Conservation (phyloP, 176 grass and related monocot genomes). For the Lolium perenne region DNA sequence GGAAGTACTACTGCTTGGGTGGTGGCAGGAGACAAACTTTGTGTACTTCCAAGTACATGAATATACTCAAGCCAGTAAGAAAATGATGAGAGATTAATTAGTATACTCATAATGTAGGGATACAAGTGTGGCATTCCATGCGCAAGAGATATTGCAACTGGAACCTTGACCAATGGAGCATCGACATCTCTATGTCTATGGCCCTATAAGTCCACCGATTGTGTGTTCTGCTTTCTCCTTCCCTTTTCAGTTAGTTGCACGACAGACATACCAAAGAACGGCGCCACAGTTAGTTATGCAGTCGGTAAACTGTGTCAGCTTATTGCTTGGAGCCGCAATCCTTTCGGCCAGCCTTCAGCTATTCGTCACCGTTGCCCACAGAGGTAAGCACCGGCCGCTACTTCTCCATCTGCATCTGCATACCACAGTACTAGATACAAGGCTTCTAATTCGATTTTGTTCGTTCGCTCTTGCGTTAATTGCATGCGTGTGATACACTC, state of each 20-base stretch:
- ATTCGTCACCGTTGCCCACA: conserved; percentile 40
- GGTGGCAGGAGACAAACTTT: conserved; percentile 52
- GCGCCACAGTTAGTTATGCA: conserved; percentile 49
- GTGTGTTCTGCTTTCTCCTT: conserved; percentile 44
- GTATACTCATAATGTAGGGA: not conserved
- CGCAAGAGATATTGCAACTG: conserved; percentile 28
- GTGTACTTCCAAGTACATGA: conserved; percentile 46
- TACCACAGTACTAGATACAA: not conserved
- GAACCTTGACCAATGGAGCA: conserved; percentile 48
- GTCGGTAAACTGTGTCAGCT: conserved; percentile 40
- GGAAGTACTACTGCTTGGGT: conserved; percentile 36
- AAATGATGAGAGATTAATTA: conserved; percentile 39
- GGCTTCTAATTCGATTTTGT: not conserved
- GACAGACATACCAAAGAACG: conserved; percentile 52
- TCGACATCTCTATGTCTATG: not conserved
- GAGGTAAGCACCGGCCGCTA: conserved; percentile 48
- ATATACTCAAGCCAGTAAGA: conserved; percentile 53
- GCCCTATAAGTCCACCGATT: conserved; percentile 50
- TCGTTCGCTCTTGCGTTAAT: not conserved
- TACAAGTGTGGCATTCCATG: conserved; percentile 36
- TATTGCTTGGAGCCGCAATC: conserved; percentile 49
- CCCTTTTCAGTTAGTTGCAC: conserved; percentile 41
- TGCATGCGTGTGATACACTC: not conserved
- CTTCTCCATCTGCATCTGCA: not conserved
- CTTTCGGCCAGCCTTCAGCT: conserved; percentile 35